phyloP scores from a whole-genome alignment of 2,329 filamentous ascomycete genomes.

The Pestalotiopsis sp. region DNA sequence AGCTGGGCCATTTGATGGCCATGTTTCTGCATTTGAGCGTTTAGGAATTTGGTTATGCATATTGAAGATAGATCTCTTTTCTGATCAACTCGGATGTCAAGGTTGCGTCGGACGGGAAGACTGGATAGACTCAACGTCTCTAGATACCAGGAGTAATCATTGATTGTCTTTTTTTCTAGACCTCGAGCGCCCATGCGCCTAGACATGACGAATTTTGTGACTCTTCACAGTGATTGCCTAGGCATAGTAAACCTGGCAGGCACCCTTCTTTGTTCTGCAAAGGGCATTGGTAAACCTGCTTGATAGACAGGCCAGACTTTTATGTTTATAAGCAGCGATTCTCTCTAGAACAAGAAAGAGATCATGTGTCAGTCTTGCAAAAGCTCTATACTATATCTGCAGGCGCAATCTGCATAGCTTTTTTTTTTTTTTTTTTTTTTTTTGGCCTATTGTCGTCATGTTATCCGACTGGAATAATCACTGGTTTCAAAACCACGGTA shows the following conservation, averaged over 20 bases:
- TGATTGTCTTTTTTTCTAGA: background rate
- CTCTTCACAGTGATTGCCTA: background rate
- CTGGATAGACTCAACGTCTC: constrained; percentile 36
- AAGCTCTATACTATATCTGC: background rate
- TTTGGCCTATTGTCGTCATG: background rate
- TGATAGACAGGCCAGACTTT: background rate
- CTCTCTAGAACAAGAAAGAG: background rate
- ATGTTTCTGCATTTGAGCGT: constrained; percentile 4
- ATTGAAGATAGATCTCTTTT: constrained; percentile 7
- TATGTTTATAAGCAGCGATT: background rate
- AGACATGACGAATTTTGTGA: background rate
- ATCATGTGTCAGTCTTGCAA: background rate
- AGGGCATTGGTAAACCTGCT: background rate
- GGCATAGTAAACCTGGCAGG: background rate
- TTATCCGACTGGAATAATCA: background rate
- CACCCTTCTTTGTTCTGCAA: background rate
- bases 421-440: too few species aligned
- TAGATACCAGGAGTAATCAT: constrained; percentile 15
- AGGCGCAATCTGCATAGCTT: background rate
- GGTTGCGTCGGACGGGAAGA: constrained; percentile 13
- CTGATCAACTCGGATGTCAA: constrained; percentile 15
- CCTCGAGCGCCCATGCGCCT: background rate
- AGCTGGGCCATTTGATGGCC: background rate
- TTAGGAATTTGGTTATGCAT: constrained; percentile 3
- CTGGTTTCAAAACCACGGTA: background rate